A percentile compares a stretch with the other conserved stretches of the same genome.
These are phyloP conservation scores for Phaeosphaeria sp. DNA, from an alignment of 2,329 filamentous ascomycete species.

Conservation along the genomic window DNA sequence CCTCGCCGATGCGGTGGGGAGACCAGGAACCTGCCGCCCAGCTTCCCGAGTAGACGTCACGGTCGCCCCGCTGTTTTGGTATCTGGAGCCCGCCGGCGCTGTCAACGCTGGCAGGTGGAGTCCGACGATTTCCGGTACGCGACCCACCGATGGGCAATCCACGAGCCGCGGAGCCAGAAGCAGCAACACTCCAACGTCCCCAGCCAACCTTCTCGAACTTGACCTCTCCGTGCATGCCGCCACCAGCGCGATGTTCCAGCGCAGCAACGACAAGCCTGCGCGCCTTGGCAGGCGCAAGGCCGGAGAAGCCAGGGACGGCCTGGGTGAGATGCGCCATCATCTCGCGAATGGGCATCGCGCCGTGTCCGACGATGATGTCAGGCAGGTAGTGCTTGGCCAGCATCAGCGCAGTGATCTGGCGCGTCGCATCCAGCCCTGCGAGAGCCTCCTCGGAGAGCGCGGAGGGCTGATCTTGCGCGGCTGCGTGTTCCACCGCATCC, in stretches of 20 bases:
- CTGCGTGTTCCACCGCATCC: slow-evolving; percentile 65
- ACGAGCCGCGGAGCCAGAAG: slow-evolving; percentile 60
- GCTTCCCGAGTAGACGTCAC: slow-evolving; percentile 61
- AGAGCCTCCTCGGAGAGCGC: slow-evolving; percentile 59
- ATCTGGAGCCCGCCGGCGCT: slow-evolving; percentile 55
- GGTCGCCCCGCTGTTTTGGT: slow-evolving; percentile 43
- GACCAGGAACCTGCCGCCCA: slow-evolving; percentile 75
- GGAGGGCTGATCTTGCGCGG: slow-evolving; percentile 52
- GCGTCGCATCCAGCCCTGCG: slow-evolving; percentile 71
- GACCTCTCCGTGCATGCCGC: slow-evolving; percentile 71
- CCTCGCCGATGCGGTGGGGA: slow-evolving; percentile 56
- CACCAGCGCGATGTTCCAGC: slow-evolving; percentile 76
- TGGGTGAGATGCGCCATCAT: slow-evolving; percentile 95
- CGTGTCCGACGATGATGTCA: slow-evolving; percentile 86
- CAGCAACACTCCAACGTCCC: slow-evolving; percentile 86
- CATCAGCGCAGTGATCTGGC: slow-evolving; percentile 83
- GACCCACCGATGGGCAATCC: slow-evolving; percentile 49
- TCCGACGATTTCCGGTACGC: slow-evolving; percentile 40
- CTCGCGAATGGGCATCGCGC: slow-evolving; percentile 90
- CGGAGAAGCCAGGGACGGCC: slow-evolving; percentile 89
- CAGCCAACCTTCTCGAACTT: slow-evolving; percentile 96
- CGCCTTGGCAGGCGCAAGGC: slow-evolving; percentile 87
- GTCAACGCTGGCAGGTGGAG: slow-evolving; percentile 60
- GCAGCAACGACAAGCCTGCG: slow-evolving; percentile 91
- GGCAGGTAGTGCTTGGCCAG: slow-evolving; percentile 90